phyloP scores from a whole-genome alignment of 73 alveolate genomes.

The Symbiodinium pilosum region DNA sequence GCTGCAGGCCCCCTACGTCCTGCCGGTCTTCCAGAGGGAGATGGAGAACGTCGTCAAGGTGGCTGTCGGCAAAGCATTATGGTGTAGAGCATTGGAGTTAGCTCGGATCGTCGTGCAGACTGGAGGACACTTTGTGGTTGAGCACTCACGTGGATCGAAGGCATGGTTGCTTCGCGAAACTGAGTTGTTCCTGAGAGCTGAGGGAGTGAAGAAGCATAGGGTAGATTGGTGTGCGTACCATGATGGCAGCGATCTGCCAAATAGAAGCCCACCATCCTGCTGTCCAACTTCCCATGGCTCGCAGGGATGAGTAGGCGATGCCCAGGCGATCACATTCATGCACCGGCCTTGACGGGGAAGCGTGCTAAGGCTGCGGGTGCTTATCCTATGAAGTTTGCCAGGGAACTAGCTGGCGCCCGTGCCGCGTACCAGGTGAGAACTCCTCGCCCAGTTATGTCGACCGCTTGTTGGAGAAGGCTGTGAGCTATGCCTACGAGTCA shows the following conservation, averaged over 20 bases:
- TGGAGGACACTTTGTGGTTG: not conserved
- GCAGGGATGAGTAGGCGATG: not conserved
- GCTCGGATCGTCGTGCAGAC: not conserved
- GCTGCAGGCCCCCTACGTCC: not conserved
- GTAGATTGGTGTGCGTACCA: not conserved
- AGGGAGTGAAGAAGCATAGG: not conserved
- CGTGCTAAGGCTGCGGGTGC: not conserved
- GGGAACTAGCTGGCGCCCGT: not conserved
- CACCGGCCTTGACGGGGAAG: not conserved
- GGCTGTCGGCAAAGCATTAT: not conserved
- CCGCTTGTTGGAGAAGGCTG: not conserved
- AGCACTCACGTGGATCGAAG: not conserved
- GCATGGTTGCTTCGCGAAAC: too few relatives aligned
- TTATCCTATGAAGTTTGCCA: not conserved
- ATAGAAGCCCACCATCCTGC: not conserved
- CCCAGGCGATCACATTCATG: not conserved
- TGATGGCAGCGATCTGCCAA: not conserved
- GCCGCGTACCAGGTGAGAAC: not conserved
- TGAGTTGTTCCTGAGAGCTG: not conserved
- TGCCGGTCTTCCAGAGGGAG: not conserved
- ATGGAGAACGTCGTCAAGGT: not conserved
- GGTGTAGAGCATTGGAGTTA: not conserved
- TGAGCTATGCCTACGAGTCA: not conserved
- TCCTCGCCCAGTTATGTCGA: not conserved
- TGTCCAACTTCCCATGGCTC: not conserved